Base-by-base conservation (phyloP, 805 yeast genomes). In the Komagataella kurtzmanii region DNA sequence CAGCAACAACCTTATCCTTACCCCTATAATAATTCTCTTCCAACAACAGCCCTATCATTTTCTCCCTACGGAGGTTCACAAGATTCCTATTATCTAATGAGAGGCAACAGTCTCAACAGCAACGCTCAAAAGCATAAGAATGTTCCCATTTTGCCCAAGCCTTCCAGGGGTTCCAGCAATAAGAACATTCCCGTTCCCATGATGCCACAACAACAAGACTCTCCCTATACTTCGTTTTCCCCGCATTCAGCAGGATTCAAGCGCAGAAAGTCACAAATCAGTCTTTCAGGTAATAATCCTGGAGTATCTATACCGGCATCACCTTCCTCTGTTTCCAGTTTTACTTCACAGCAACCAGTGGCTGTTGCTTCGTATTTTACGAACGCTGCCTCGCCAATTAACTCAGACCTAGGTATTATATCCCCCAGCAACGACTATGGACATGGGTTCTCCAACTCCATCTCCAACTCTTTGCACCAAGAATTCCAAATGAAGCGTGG, bases 101-200 rank as follows among this genome's bases (percentile, higher is more conserved):
- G 40, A 30, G 14, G 40, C 40, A 30, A 30, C 40, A 30, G 40
- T 8, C 40, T 30, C 14, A 30, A 14, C 14, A 30, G 6, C n/a
- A 12, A 10, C 23, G 51, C 19, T 51, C 18, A 51, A 56, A 24
- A 54, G 63, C 53, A 63, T 1, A 64, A 63, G 53, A 65, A 62
- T 48, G 67, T 66, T 12, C 70, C 69, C 10, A 66, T 66, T 18
- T 53, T 66, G 40, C 70, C 70, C 12, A 66, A 65, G 54, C 69
- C 69, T 56, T 10, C 19, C 30, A 8, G 49, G 30, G 7, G 14
- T 48, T 17, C 49, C 45, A 48, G 24, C 24, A 14, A 21, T 7
- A n/a, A 21, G 6, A 46, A n/a, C 30, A 44, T 44, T n/a, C 46
- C 18, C 6, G 21, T 17, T n/a, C 46, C 46, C 19, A 21, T 21